Evolutionary conservation across 1,284 basidiomycete genomes (phyloP), one percentile per base, ranked within the genome.

Genomic region (Irpex sp.): DNA sequence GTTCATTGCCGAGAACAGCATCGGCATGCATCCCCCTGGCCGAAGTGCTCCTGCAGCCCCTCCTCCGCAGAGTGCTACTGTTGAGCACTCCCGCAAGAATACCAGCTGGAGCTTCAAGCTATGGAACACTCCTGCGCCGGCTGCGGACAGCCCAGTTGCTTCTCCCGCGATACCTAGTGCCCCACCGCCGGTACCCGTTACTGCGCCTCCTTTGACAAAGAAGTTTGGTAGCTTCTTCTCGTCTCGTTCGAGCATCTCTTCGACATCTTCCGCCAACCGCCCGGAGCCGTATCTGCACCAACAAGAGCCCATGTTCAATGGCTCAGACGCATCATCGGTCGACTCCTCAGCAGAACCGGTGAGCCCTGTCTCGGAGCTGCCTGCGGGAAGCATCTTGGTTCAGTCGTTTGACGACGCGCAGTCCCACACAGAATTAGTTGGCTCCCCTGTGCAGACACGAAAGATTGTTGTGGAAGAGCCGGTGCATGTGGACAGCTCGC

Each of bases 1-100:
- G 61, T 97, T 94, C 72, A 95, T 97, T 68, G 86, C 88, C 21
- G 87, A 92, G 68, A 85, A 89, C 70, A 85, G 85, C 60, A 79
- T 90, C 47, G 84, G 84, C 3, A 71, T 74, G 56, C 64, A 71
- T n/a, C 61, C 68, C 15, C 49, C 65, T 2, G 58, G 67, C 63
- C 57, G 55, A 31, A 61, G 56, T 49, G 64, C 61, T 47, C 77
- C 77, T 31, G 71, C 74, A 64, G 35, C 66, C 39, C 21, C 49
- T 51, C 19, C 31, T 17, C 31, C 39, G 39, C 57, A 63, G 63
- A 59, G 35, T n/a, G 59, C 39, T 17, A 63, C 35, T n/a, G 21
- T 57, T 8, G 8, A 56, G 21, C 15, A 57, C 15, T 19, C 62
- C 37, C 33, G 37, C 11, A 19, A 65, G 46, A 61, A 60, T 11